These are phyloP conservation scores for Aspergillus coremiiformis DNA, from an alignment of 495 filamentous ascomycete genomes.

Conservation along the genomic window DNA sequence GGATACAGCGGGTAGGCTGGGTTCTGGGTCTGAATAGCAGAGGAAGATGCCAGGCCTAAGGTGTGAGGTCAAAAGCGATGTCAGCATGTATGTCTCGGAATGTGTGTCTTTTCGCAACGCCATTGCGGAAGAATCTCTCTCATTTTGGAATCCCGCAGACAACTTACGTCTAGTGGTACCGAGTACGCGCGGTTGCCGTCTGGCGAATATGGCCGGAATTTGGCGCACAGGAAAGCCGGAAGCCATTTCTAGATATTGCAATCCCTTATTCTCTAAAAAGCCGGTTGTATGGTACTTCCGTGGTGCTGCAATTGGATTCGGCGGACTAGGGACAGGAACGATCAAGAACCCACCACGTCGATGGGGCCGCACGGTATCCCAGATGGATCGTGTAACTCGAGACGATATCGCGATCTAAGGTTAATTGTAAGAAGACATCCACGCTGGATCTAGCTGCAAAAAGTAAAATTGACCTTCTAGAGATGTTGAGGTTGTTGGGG, in stretches of 20 bases:
- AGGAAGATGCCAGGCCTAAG: slow-evolving; percentile 31
- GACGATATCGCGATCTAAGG: slow-evolving; percentile 1
- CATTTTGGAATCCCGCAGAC: slow-evolving; percentile 3
- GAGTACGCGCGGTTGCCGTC: slow-evolving; percentile 30
- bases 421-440: not conserved
- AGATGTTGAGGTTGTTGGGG: slow-evolving; percentile 39
- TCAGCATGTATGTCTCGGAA: not conserved
- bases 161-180: slow-evolving; percentile 36
- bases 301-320: slow-evolving; percentile 20
- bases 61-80: not conserved
- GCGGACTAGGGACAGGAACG: slow-evolving; percentile 18
- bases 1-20: slow-evolving; percentile 77
- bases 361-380: slow-evolving; percentile 13
- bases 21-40: slow-evolving; percentile 47
- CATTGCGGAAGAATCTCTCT: not conserved
- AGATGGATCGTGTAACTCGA: not conserved
- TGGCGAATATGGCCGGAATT: slow-evolving; percentile 33
- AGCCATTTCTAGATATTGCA: slow-evolving; percentile 26
- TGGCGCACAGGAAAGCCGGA: slow-evolving; percentile 30
- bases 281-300: slow-evolving; percentile 1
- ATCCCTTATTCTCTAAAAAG: not conserved
- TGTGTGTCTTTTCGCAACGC: not conserved
- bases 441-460: slow-evolving; percentile 12
- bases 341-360: slow-evolving; percentile 26
- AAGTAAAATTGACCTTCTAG: slow-evolving; percentile 9